These are phyloP conservation scores for Populus euphratica DNA, from an alignment of 345 rosid genomes.

Conservation along the genomic window DNA sequence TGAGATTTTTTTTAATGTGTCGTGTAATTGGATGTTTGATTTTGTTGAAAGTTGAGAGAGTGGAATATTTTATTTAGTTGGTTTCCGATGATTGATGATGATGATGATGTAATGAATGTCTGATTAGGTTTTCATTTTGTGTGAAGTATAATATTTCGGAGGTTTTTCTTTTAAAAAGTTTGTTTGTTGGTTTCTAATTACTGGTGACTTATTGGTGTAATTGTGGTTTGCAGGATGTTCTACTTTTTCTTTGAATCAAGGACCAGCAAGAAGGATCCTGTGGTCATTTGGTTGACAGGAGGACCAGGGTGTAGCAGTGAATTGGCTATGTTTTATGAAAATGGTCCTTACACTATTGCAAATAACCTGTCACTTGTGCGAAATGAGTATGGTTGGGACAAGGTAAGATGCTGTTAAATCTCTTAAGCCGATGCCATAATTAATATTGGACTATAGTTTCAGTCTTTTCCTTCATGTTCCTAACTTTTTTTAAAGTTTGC, in stretches of 20 bases:
- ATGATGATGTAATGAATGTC: not conserved
- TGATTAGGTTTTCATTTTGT: not conserved
- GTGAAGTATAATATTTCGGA: not conserved
- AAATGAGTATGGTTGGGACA: slow-evolving; percentile 90
- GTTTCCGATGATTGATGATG: not conserved
- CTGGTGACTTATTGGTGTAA: slow-evolving; percentile 6
- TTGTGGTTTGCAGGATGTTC: slow-evolving; percentile 58
- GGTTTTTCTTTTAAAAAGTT: not conserved
- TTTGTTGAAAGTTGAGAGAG: not conserved
- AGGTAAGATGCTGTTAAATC: slow-evolving; percentile 36
- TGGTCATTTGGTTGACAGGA: slow-evolving; percentile 98
- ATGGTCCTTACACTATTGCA: slow-evolving; percentile 81
- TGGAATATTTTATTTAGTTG: not conserved
- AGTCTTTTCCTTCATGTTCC: not conserved
- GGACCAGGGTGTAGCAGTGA: slow-evolving; percentile 99
- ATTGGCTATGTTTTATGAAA: slow-evolving; percentile 96
- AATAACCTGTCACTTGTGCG: slow-evolving; percentile 83
- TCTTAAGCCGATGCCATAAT: not conserved
- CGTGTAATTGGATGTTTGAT: not conserved
- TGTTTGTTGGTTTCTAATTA: not conserved
- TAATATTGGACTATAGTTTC: not conserved
- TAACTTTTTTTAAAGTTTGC: not conserved
- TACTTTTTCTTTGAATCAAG: slow-evolving; percentile 99
- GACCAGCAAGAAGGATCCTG: slow-evolving; percentile 61
- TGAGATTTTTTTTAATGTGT: not conserved